A percentile compares a stretch with the other conserved stretches of the same genome.
Conservation (phyloP, 257 asterid genomes). For the Euphrasia confusa region DNA sequence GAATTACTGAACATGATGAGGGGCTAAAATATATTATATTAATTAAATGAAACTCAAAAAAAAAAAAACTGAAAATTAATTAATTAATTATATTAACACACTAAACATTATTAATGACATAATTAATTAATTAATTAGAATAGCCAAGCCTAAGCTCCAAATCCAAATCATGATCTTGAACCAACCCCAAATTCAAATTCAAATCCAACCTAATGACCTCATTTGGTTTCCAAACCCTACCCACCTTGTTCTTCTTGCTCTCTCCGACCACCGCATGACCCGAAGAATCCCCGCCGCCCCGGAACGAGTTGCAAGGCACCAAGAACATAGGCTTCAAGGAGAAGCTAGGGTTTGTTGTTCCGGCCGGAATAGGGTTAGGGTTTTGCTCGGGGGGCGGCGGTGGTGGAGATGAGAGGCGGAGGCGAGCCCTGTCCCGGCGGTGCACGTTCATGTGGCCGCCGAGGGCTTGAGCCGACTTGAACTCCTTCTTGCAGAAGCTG, state of each 20-base stretch:
- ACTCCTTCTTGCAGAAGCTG: constrained; percentile 70
- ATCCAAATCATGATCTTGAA: constrained; percentile 54
- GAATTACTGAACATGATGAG: no score
- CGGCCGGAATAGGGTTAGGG: constrained; percentile 31
- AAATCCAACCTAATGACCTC: constrained; percentile 43
- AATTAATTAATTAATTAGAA: constrained; percentile 21
- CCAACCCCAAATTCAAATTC: constrained; percentile 36
- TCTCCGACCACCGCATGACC: not conserved
- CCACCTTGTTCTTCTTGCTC: constrained; percentile 35
- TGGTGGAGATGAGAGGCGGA: constrained; percentile 50
- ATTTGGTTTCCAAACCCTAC: constrained; percentile 39
- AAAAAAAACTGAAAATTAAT: not conserved
- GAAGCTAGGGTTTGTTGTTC: constrained; percentile 26
- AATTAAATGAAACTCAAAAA: not conserved
- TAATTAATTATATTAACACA: not conserved
- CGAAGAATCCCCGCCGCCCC: no score
- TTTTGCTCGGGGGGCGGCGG: constrained; percentile 26
- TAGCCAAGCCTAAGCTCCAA: constrained; percentile 80
- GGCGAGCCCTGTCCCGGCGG: constrained; percentile 61
- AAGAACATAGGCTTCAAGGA: constrained; percentile 23
- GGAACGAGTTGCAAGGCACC: constrained; percentile 12
- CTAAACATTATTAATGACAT: no score
- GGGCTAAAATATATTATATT: no score
- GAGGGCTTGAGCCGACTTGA: constrained; percentile 75
- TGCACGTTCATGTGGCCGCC: constrained; percentile 81